phyloP scores from a whole-genome alignment of 495 filamentous ascomycete genomes.

The Penicillium dipodomyicola region DNA sequence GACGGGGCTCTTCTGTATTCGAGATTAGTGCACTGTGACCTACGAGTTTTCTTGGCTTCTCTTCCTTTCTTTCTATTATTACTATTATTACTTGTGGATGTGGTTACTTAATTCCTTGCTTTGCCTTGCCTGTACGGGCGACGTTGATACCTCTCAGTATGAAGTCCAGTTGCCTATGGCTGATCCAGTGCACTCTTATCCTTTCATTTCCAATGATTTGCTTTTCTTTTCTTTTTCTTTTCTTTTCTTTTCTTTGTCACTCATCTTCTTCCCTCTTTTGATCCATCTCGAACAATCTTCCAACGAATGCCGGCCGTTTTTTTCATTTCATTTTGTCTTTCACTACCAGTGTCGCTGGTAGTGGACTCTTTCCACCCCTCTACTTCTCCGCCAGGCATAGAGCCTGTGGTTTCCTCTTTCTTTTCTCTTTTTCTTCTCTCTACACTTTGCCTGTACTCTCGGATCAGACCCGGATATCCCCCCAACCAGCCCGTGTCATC shows the following conservation, averaged over 20 bases:
- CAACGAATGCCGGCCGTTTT: constrained; percentile 20
- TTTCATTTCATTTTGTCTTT: constrained; percentile 7
- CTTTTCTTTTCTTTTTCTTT: constrained; percentile 8
- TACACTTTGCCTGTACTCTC: neutral
- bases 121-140: constrained; percentile 3
- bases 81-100: constrained; percentile 34
- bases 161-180: constrained; percentile 11
- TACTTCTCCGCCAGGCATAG: neutral
- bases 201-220: constrained; percentile 10
- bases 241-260: constrained; percentile 3
- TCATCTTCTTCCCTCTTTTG: constrained; percentile 10
- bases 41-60: constrained; percentile 33
- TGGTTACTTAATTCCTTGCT: constrained; percentile 37
- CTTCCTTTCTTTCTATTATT: constrained; percentile 32
- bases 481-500: neutral
- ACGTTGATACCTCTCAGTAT: constrained; percentile 16
- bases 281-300: constrained; percentile 13
- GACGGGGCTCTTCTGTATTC: constrained; percentile 29
- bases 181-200: constrained; percentile 12
- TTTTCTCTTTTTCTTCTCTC: neutral
- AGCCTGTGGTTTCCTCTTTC: constrained; percentile 4
- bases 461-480: neutral
- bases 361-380: constrained; percentile 8
- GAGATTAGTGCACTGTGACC: constrained; percentile 37
- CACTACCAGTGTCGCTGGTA: constrained; percentile 6